Evolutionary conservation across 2,329 filamentous ascomycete species (phyloP).

Genomic region (Colletotrichum sansevieriae): DNA sequence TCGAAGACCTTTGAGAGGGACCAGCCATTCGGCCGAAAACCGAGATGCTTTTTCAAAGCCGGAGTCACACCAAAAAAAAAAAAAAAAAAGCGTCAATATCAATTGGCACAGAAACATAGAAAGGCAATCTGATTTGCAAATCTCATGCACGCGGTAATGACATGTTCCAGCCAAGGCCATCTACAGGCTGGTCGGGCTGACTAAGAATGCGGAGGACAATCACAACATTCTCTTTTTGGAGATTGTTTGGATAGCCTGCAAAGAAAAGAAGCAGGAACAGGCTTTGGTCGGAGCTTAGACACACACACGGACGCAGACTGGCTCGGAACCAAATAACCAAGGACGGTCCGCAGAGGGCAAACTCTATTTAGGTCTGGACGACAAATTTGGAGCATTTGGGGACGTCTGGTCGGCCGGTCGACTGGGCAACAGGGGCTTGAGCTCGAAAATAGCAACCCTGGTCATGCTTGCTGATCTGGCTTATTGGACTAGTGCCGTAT

Average conservation of each 20-base stretch:
- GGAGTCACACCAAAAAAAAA: background rate
- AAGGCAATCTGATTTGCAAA: background rate
- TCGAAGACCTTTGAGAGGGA: background rate
- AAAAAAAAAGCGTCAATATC: background rate
- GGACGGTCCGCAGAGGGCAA: slow-evolving; percentile 13
- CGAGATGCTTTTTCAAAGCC: background rate
- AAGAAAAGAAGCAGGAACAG: background rate
- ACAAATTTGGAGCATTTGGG: slow-evolving; percentile 18
- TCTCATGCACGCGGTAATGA: background rate
- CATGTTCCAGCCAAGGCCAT: slow-evolving; percentile 9
- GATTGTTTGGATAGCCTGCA: background rate
- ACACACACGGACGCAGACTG: background rate
- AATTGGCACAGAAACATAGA: background rate
- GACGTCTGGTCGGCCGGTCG: slow-evolving; percentile 32
- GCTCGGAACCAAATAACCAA: background rate
- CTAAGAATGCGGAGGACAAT: slow-evolving; percentile 2
- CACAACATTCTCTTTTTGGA: slow-evolving; percentile 9
- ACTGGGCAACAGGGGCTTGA: slow-evolving; percentile 37
- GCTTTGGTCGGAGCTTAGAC: background rate
- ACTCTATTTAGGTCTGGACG: slow-evolving; percentile 29
- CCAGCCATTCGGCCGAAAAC: background rate
- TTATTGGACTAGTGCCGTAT: slow-evolving; percentile 24
- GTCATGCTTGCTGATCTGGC: slow-evolving; percentile 40
- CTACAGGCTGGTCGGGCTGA: slow-evolving; percentile 11
- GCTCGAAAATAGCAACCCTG: slow-evolving; percentile 38